Evolutionary conservation across 495 filamentous ascomycete species (phyloP), one percentile per base, ranked within the genome.

Genomic region (Bombardia bombarda): DNA sequence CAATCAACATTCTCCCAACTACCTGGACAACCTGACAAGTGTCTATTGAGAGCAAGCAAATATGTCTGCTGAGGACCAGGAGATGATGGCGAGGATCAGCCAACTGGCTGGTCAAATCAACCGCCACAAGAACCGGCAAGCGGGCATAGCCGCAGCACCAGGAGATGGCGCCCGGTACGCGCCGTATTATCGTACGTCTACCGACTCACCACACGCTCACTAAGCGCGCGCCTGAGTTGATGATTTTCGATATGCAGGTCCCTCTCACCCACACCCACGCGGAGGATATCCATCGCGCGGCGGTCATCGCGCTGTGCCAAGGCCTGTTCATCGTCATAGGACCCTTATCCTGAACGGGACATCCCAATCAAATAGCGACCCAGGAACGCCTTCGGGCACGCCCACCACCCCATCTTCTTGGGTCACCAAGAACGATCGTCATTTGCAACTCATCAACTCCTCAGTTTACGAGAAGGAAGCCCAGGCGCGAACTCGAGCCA

Each of bases 371-470:
- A 49, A 60, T 8, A 42, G 47, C 43, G 61, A 67, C 10, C 40
- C 51, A 12, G 55, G 49, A 35, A 47, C 60, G 37, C 30, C 55
- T 30, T 55, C 62, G 34, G 65, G 69, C 31, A 56, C 63, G 13
- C 56, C 69, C 9, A 68, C 58, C 6, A n/a, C n/a, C n/a, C n/a
- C n/a, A n/a, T 57, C 67, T 8, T 66, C 77, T 9, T 93, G 87
- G 83, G 78, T 94, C 23, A 74, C 83, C 17, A 90, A 84, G 57
- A 80, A 70, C 40, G 88, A 89, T 50, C 83, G 87, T 40, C 87
- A 93, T 51, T 77, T 90, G 63, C 89, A 95, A 61, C 63, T 95
- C 36, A 95, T 96, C 64, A 95, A 94, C 56, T 73, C 81, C 14
- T 74, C 80, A 2, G 74, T 94, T 12, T 94, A 86, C 62, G 82